phyloP scores from a whole-genome alignment of 75 land plant species.

The Pinus albicaulis region DNA sequence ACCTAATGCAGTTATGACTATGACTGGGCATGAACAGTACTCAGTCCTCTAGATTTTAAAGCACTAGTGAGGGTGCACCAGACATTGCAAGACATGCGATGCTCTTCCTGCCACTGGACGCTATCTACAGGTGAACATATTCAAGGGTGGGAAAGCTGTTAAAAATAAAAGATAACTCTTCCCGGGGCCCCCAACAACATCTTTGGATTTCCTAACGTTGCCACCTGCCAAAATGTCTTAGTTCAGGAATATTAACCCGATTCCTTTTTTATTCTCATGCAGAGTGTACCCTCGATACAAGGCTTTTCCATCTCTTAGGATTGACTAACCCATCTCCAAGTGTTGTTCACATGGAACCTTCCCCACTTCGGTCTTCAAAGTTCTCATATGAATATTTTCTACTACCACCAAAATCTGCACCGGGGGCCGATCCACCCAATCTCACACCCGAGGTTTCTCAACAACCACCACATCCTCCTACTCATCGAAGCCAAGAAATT shows the following conservation, averaged over 20 bases:
- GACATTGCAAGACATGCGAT: background rate
- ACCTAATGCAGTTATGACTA: background rate
- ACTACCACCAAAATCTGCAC: background rate
- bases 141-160: conserved; percentile 28
- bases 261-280: background rate
- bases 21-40: background rate
- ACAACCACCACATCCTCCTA: background rate
- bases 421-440: background rate
- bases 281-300: background rate
- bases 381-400: background rate
- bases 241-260: background rate
- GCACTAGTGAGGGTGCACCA: background rate
- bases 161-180: conserved; percentile 43
- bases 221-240: background rate
- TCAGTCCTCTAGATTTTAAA: background rate
- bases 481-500: background rate
- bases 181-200: conserved; percentile 30
- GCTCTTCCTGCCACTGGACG: background rate
- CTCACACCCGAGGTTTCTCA: background rate
- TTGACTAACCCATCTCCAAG: background rate
- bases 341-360: conserved; percentile 3
- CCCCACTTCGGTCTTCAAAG: background rate
- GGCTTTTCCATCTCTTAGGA: background rate
- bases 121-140: conserved; percentile 19
- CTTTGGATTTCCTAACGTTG: conserved; percentile 26